Evolutionary conservation across 768 basidiomycete species (phyloP), one percentile per base, ranked within the genome.

Genomic region (Boletus subparvulus): DNA sequence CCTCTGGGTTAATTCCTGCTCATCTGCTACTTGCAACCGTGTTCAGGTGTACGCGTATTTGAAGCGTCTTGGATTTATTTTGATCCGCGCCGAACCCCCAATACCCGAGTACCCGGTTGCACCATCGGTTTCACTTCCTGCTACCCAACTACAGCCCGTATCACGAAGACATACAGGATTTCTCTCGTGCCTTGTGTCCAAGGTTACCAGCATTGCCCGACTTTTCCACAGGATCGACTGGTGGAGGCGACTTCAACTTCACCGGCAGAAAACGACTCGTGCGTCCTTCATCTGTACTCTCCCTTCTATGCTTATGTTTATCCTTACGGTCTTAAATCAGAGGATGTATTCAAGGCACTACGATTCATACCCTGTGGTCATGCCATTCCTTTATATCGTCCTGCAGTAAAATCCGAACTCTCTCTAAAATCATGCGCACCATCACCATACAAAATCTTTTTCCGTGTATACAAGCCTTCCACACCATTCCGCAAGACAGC

Each of bases 1-100:
- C 26, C 17, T 17, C 11, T 10, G 21, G 4, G 2, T 6, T 4
- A 13, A 36, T 44, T 2, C 13, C 17, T 24, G 30, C 50, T 66
- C 39, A 55, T 49, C 14, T 48, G 21, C 37, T 19, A 16, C 17
- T n/a, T 36, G 36, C 33, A 35, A 54, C 26, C n/a, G 10, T 45
- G 16, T 16, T 30, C 55, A 98, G 95, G 92, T 96, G 21, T 98
- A 89, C 66, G 83, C 96, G 1, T 94, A 96, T 72, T 80, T 99
- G 33, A 93, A 88, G 65, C 85, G 97, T 17, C 76, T 98, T 39
- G 97, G 97, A 14, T 99, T 97, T 72, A 80, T 85, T 12, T 84
- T 98, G 11, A 91, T 85, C 41, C 83, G 97, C n/a, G 77, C 92
- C 0, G 76, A 79, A 6, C 80, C 84, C 6, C 88, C 86, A 6